Evolutionary conservation across 495 filamentous ascomycete genomes (phyloP), one percentile per base, ranked within the genome.

Genomic region (Aspergillus nidulans): DNA sequence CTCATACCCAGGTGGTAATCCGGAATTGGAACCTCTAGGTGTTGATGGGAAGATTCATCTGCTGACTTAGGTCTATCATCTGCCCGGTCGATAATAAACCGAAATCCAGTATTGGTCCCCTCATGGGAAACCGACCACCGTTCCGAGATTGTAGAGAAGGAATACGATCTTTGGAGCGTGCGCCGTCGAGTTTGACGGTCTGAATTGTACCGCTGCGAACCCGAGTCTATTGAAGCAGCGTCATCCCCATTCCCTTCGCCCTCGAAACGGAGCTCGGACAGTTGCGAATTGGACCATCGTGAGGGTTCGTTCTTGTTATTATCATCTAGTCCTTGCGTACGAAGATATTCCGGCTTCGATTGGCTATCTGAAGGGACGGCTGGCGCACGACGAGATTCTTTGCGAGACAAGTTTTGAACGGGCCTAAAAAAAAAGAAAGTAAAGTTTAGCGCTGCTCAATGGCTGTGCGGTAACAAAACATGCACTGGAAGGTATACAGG

Each of bases 1-100:
- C 91, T 88, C 3, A 88, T 87, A 4, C 90, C 91, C 50, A 97
- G 76, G 50, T 85, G 84, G 74, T 95, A 95, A 57, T 89, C 85
- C 38, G 94, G 91, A 52, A 97, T 95, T 7, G 87, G 81, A 32
- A 92, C 80, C 58, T 95, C 84, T 44, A 96, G 68, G 36, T 85
- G 70, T 16, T 84, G 84, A 36, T 78, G 67, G 21, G 63, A 67
- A 56, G 70, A 63, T 57, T 83, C 80, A 59, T 88, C 84, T n/a
- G 82, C 75, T 15, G 88, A 87, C 63, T 83, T 88, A 8, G 89
- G 82, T 77, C 73, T 58, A 72, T 81, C 59, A 75, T 82, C 79
- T 40, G 89, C 81, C 55, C 89, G 79, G 56, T 94, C 89, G 56
- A 96, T 95, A 48, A 94, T 84, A 56, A 95, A 84, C 66, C 88